Conservation (phyloP, 139 green algal species). For the Micromonas commoda region DNA sequence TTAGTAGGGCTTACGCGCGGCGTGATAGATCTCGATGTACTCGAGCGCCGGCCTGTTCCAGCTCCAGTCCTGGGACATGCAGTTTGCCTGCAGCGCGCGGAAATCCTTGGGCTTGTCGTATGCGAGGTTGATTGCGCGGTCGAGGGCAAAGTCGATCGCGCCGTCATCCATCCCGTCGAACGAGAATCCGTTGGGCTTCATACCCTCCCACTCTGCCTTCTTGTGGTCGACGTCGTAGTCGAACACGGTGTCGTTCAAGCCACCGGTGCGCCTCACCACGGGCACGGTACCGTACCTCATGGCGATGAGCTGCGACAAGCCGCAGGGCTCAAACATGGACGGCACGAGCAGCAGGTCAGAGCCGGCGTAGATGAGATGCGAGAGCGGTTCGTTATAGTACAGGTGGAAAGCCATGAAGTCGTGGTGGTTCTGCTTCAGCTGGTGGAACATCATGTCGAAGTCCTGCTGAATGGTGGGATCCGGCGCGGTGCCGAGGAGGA, state of each 20-base stretch:
- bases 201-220: constrained; percentile 10
- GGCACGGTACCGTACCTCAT: constrained; percentile 39
- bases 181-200: constrained; percentile 35
- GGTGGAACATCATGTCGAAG: constrained; percentile 33
- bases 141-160: constrained; percentile 31
- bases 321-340: constrained; percentile 39
- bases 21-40: constrained; percentile 96
- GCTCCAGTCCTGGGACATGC: constrained; percentile 79
- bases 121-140: constrained; percentile 58
- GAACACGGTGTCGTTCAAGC: constrained; percentile 35
- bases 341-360: constrained; percentile 34
- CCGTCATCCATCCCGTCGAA: constrained; percentile 34
- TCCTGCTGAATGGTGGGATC: constrained; percentile 41
- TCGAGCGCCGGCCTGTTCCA: constrained; percentile 87
- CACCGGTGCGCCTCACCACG: constrained; percentile 32
- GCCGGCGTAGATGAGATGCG: constrained; percentile 56
- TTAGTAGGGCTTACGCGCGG: constrained; percentile 48
- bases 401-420: constrained; percentile 57
- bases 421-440: constrained; percentile 34
- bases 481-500: constrained; percentile 42
- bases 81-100: constrained; percentile 30
- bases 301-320: constrained; percentile 38
- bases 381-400: constrained; percentile 92
- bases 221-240: constrained; percentile 8
- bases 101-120: constrained; percentile 69